Conservation (phyloP, 257 asterid genomes). For the Solanum sitiens region DNA sequence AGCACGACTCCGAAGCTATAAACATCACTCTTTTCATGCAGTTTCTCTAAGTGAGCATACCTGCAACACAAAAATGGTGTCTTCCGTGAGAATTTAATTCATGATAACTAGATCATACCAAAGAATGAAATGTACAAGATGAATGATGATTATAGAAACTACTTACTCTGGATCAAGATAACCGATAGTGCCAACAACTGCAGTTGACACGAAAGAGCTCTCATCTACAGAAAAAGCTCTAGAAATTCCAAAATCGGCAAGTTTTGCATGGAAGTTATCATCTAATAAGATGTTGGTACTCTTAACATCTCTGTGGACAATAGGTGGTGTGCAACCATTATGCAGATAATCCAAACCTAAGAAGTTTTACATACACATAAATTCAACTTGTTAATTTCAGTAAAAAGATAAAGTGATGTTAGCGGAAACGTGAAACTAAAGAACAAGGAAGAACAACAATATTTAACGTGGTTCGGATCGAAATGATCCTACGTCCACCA, state of each 20-base stretch:
- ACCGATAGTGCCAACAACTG: conserved; percentile 22
- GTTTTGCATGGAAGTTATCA: conserved; percentile 17
- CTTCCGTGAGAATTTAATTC: not conserved
- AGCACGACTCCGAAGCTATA: conserved; percentile 35
- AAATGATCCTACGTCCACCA: too few species aligned
- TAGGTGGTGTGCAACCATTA: conserved; percentile 27
- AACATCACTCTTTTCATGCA: conserved; percentile 27
- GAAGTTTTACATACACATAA: not conserved
- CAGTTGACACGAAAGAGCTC: conserved; percentile 9
- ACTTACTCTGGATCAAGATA: conserved; percentile 36
- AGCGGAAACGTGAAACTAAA: too few species aligned
- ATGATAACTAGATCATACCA: not conserved
- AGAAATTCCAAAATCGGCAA: conserved; percentile 40
- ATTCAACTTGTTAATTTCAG: not conserved
- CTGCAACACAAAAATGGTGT: not conserved
- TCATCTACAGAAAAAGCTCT: conserved; percentile 14
- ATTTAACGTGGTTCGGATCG: too few species aligned
- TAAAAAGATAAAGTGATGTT: not conserved
- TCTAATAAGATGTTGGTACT: conserved; percentile 20
- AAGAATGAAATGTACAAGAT: not conserved
- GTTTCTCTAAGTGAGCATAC: not conserved
- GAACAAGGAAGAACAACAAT: too few species aligned
- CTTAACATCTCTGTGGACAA: conserved; percentile 39
- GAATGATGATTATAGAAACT: not conserved
- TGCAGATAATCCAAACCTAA: conserved; percentile 40